Conservation (phyloP, 116 monocot genomes). For the Phalaenopsis hybrid region DNA sequence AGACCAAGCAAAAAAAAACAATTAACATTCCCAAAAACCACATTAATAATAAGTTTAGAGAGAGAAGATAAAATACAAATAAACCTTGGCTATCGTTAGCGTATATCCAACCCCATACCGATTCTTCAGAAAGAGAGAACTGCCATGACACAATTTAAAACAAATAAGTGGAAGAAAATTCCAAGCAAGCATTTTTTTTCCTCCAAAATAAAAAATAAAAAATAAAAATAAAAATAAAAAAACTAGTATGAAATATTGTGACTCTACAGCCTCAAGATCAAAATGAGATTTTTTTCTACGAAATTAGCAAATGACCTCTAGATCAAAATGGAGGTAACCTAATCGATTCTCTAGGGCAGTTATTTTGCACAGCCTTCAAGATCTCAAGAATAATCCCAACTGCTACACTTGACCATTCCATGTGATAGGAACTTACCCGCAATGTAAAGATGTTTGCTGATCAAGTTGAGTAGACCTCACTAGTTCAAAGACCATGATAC, state of each 20-base stretch:
- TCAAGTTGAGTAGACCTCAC: too few species aligned
- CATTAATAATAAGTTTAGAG: background rate
- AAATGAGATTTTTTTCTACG: background rate
- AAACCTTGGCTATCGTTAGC: conserved; percentile 71
- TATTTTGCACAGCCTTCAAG: background rate
- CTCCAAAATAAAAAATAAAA: too few species aligned
- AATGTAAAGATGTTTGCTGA: too few species aligned
- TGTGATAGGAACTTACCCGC: background rate
- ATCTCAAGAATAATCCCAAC: background rate
- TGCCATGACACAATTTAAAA: conserved; percentile 17
- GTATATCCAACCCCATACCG: conserved; percentile 89
- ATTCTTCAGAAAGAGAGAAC: conserved; percentile 84
- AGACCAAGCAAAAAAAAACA: background rate
- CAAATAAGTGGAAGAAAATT: background rate
- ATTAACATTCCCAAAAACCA: too few species aligned
- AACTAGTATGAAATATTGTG: background rate
- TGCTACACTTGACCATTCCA: background rate
- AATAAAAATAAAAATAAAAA: too few species aligned
- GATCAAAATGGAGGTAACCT: background rate
- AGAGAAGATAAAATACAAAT: background rate
- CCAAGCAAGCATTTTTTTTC: background rate
- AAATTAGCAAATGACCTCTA: background rate
- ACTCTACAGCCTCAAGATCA: background rate
- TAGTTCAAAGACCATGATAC: too few species aligned
- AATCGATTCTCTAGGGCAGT: background rate